Conservation (phyloP, 495 filamentous ascomycete species). For the Trichoderma gamsii region DNA sequence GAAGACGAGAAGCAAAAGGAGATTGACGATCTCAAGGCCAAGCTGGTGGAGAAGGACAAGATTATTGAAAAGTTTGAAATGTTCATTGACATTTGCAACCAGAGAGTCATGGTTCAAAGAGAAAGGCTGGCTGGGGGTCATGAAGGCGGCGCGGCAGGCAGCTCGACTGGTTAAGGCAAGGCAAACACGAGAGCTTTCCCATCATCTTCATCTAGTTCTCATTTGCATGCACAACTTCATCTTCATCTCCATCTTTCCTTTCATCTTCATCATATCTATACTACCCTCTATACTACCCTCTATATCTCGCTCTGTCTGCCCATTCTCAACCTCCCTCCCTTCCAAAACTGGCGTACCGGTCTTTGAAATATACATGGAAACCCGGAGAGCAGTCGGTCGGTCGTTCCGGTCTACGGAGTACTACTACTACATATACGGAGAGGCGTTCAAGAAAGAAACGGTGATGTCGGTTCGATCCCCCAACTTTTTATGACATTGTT, state of each 20-base stretch:
- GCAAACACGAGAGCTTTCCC: not conserved
- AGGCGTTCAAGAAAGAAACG: not conserved
- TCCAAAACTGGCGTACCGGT: not conserved
- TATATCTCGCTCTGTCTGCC: not conserved
- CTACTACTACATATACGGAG: not conserved
- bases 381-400: slow-evolving; percentile 8
- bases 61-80: slow-evolving; percentile 52
- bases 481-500: not conserved
- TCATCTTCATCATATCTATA: not conserved
- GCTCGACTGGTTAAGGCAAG: not conserved
- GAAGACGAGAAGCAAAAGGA: slow-evolving; percentile 42
- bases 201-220: no score
- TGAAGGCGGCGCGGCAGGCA: slow-evolving; percentile 26
- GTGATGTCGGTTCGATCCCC: slow-evolving; percentile 4
- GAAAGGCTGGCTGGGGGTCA: slow-evolving; percentile 30
- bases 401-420: slow-evolving; percentile 12
- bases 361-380: not conserved
- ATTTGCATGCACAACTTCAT: no score
- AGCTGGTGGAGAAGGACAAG: slow-evolving; percentile 46
- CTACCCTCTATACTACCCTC: not conserved
- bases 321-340: not conserved
- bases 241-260: not conserved
- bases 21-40: slow-evolving; percentile 43
- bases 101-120: slow-evolving; percentile 49
- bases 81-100: slow-evolving; percentile 56